These are phyloP conservation scores for Isochrysis galbana DNA, from an alignment of 78 protist genomes.

Conservation along the genomic window DNA sequence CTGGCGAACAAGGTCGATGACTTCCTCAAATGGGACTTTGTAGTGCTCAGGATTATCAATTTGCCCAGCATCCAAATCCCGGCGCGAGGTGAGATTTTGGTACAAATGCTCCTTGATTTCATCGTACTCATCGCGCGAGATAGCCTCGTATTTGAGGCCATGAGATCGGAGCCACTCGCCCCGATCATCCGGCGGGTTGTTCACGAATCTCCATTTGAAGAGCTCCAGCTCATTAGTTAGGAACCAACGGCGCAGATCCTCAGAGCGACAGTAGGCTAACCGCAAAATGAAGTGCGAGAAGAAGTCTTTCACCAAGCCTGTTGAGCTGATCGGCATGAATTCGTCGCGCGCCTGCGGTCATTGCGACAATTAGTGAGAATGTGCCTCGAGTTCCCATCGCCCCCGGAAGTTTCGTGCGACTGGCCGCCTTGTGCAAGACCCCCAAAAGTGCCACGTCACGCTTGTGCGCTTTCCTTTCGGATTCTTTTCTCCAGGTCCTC, in stretches of 20 bases:
- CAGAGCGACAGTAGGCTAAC: constrained; percentile 14
- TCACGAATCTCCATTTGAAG: background rate
- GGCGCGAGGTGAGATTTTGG: background rate
- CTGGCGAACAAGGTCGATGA: constrained; percentile 29
- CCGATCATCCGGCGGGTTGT: background rate
- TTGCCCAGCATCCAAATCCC: background rate
- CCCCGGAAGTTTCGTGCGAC: background rate
- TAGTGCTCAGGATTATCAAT: background rate
- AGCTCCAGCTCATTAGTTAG: background rate
- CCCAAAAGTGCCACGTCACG: too few relatives aligned
- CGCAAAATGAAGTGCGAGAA: constrained; percentile 31
- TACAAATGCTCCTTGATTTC: background rate
- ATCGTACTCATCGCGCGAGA: background rate
- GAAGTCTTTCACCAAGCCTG: background rate
- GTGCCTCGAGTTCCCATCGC: background rate
- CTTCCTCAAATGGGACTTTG: constrained; percentile 34
- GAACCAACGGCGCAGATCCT: constrained; percentile 30
- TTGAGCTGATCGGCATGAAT: background rate
- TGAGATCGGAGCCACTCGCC: background rate
- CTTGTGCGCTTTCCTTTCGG: background rate
- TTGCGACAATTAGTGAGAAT: too few relatives aligned
- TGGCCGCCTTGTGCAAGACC: too few relatives aligned
- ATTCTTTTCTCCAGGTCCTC: background rate
- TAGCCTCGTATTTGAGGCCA: background rate
- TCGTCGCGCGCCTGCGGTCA: constrained; percentile 12